A percentile compares a stretch with the other conserved stretches of the same genome.
Conservation (phyloP, 2,329 filamentous ascomycete species). For the Sporothrix globosa region DNA sequence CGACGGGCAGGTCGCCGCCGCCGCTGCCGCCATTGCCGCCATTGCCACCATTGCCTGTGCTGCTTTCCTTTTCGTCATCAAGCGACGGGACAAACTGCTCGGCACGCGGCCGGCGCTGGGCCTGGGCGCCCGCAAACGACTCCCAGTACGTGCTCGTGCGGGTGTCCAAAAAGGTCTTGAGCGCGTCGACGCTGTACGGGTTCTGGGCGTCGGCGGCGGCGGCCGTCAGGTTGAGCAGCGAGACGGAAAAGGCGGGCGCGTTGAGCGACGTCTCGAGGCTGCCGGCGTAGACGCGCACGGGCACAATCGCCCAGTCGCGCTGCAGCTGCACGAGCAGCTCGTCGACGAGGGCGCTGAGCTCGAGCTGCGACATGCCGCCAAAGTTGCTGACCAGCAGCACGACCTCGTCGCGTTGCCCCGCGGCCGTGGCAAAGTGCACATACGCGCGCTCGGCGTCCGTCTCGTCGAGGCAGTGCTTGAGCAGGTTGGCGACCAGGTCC, state of each 20-base stretch:
- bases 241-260: conserved; percentile 70
- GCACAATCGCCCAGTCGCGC: conserved; percentile 52
- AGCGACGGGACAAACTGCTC: conserved; percentile 49
- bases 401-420: conserved; percentile 48
- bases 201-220: conserved; percentile 48
- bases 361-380: conserved; percentile 61
- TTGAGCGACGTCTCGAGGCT: conserved; percentile 74
- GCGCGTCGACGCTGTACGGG: conserved; percentile 54
- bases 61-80: conserved; percentile 44
- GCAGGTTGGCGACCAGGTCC: conserved; percentile 59
- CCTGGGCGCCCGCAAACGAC: conserved; percentile 54
- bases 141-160: conserved; percentile 63
- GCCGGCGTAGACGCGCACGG: conserved; percentile 61
- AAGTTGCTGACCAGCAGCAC: conserved; percentile 63
- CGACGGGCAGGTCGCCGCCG: conserved; percentile 52
- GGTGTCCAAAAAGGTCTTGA: conserved; percentile 67
- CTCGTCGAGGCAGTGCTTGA: conserved; percentile 63
- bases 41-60: not conserved
- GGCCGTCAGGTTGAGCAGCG: conserved; percentile 62
- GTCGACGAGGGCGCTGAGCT: conserved; percentile 58
- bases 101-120: conserved; percentile 50
- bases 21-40: too few relatives aligned
- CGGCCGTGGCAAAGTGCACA: conserved; percentile 49
- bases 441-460: conserved; percentile 55
- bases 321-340: conserved; percentile 57